Base-by-base conservation (phyloP, 345 rosid species). In the Cochlearia excelsa region DNA sequence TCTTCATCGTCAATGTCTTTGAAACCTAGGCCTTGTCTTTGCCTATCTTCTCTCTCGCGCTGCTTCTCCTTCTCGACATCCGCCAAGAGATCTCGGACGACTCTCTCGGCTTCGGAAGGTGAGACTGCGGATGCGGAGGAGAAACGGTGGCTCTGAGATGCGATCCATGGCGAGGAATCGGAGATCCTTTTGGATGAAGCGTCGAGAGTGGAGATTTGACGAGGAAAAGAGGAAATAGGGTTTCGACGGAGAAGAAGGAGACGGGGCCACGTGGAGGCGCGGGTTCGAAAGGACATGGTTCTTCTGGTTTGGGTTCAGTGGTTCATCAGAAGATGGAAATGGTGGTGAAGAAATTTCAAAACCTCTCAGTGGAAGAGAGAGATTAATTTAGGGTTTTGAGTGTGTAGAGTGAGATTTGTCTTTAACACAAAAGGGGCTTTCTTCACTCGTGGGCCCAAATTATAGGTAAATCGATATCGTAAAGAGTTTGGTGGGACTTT, bases 1-100 rank as follows among this genome's bases (percentile, higher is more conserved):
- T 84, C 95, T 72, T 88, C 97, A 39, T 66, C 72, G 66, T 88
- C 98, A 40, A 92, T 80, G 69, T 88, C 97, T 66, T 79, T 79
- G 26, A 75, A 83, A 47, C 79, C 89, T 11, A 84, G 72, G 33
- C 98, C 98, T 31, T 77, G 80, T 43, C 82, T 75, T 61, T 50
- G 80, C 70, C 91, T 77, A 1, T 79, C 84, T 30, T 84, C 94
- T 61, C 84, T 78, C 54, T 86, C 97, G 9, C 84, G 79, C 76
- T 81, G 81, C 65, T 75, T 88, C 35, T 92, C 95, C 26, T 67
- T 82, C 74, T 88, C 95, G 1, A 86, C 47, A 3, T 92, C 91
- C 0, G 68, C 72, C 49, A 79, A 49, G 30, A 92, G 80, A 6
- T 83, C 93, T 10, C 74, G 74, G 30, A 77, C 63, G 1, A 53